A percentile compares a stretch with the other conserved stretches of the same genome.
phyloP scores from a whole-genome alignment of 2,329 filamentous ascomycete genomes.

The Alternaria brassicicola region DNA sequence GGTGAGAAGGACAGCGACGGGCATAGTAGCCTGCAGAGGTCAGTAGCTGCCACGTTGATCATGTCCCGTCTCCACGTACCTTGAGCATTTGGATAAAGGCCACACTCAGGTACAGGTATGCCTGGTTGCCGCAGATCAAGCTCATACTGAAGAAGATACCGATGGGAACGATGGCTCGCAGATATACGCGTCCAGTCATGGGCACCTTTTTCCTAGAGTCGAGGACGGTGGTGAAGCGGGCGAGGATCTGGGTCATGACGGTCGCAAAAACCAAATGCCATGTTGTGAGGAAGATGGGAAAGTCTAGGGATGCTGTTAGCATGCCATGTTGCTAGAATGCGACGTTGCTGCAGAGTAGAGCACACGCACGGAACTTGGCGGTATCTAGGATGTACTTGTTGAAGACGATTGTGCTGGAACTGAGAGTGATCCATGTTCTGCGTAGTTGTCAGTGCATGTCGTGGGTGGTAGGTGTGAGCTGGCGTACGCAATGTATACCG shows the following conservation, averaged over 20 bases:
- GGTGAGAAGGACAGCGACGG: constrained; percentile 87
- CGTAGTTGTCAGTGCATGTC: constrained; percentile 26
- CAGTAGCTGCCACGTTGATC: neutral
- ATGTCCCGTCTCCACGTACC: constrained; percentile 56
- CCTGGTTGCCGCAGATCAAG: constrained; percentile 94
- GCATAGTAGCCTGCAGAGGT: constrained; percentile 77
- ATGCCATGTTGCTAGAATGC: constrained; percentile 27
- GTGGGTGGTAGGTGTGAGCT: constrained; percentile 48
- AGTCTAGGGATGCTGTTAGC: constrained; percentile 42
- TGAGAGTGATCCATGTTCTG: constrained; percentile 90
- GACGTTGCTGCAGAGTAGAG: neutral
- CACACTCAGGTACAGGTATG: constrained; percentile 93
- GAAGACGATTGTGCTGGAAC: constrained; percentile 95
- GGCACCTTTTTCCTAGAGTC: constrained; percentile 95
- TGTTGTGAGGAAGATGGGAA: constrained; percentile 75
- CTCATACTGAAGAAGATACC: constrained; percentile 95
- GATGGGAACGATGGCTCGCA: constrained; percentile 92
- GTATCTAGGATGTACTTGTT: constrained; percentile 98
- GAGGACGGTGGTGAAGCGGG: constrained; percentile 84
- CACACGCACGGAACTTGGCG: constrained; percentile 76
- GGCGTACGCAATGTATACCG: constrained; percentile 78
- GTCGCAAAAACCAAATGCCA: constrained; percentile 96
- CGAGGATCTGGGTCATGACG: constrained; percentile 90
- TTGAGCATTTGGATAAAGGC: constrained; percentile 99
- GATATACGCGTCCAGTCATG: constrained; percentile 93